Percentiles rank a stretch among this genome's conserved stretches.
These are phyloP conservation scores for Teratosphaeria zuluensis DNA, from an alignment of 2,329 filamentous ascomycete species.

Conservation along the genomic window DNA sequence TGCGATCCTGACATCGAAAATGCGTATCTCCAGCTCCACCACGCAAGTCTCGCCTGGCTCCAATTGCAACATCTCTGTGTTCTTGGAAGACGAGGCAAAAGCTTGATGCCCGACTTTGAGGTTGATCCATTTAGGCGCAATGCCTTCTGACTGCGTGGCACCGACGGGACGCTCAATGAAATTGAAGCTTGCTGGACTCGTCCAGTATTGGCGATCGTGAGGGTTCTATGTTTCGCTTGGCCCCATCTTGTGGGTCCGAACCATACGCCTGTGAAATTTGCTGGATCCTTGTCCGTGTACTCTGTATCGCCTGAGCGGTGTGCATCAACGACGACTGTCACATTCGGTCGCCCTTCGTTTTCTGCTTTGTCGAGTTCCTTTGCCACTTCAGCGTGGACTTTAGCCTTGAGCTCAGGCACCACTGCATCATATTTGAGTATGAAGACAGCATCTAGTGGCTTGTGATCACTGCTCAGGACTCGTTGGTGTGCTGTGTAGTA, in stretches of 20 bases:
- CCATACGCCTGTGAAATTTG: constrained; percentile 52
- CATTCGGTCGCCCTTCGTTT: constrained; percentile 74
- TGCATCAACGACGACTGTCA: constrained; percentile 61
- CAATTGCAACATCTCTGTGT: constrained; percentile 50
- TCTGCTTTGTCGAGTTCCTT: constrained; percentile 81
- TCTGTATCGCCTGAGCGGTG: constrained; percentile 29
- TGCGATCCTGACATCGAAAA: constrained; percentile 55
- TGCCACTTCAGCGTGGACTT: constrained; percentile 76
- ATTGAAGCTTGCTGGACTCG: constrained; percentile 67
- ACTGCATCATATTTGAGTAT: constrained; percentile 78
- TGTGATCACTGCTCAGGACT: constrained; percentile 89
- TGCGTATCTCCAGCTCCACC: constrained; percentile 56
- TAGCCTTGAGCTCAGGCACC: constrained; percentile 72
- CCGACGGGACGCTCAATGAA: constrained; percentile 65
- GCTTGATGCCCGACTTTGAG: constrained; percentile 32
- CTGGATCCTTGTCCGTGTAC: constrained; percentile 30
- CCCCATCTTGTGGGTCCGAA: constrained; percentile 69
- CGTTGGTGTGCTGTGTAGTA: constrained; percentile 82
- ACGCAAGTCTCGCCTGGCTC: constrained; percentile 76
- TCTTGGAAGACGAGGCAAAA: constrained; percentile 10
- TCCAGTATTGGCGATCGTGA: constrained; percentile 90
- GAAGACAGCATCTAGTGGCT: constrained; percentile 78
- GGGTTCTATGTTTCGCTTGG: constrained; percentile 51
- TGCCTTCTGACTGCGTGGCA: constrained; percentile 26
- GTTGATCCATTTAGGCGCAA: constrained; percentile 58